Evolutionary conservation across 176 grass and related monocot genomes (phyloP).

Genomic region (Thinopyrum elongatum): DNA sequence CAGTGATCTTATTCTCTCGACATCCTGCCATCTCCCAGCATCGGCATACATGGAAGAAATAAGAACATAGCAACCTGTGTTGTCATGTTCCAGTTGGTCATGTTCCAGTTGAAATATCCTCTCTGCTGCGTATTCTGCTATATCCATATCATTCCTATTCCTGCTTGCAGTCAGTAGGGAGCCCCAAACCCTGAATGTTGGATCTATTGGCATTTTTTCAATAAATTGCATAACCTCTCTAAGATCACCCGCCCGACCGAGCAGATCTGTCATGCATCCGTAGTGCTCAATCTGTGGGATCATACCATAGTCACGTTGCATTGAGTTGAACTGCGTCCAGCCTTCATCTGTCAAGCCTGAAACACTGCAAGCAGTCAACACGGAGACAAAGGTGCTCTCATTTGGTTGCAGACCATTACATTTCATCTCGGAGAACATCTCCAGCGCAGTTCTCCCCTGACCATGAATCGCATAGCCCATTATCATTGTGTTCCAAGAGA

Average conservation of each 20-base stretch:
- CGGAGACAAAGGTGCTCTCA: constrained; percentile 72
- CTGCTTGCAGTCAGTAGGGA: constrained; percentile 83
- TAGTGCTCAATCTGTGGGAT: constrained; percentile 76
- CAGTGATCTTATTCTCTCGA: constrained; percentile 48
- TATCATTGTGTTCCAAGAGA: constrained; percentile 87
- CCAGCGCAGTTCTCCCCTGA: constrained; percentile 61
- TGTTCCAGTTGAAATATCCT: constrained; percentile 72
- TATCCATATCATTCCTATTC: constrained; percentile 73
- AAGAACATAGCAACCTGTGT: constrained; percentile 80
- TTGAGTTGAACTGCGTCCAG: constrained; percentile 70
- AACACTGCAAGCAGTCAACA: constrained; percentile 89
- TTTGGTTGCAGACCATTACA: constrained; percentile 49
- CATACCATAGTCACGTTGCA: constrained; percentile 73
- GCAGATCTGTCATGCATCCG: constrained; percentile 87
- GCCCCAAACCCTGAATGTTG: constrained; percentile 79
- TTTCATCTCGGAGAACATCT: constrained; percentile 69
- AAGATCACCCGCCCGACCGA: constrained; percentile 64
- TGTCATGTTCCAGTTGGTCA: constrained; percentile 78
- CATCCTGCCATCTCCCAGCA: constrained; percentile 66
- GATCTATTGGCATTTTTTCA: constrained; percentile 63
- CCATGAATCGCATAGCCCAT: constrained; percentile 87
- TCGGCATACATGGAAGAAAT: constrained; percentile 78
- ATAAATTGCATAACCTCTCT: constrained; percentile 62
- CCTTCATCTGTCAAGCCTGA: constrained; percentile 64
- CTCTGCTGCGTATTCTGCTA: constrained; percentile 75